Percentiles rank a stretch among this genome's conserved stretches.
Evolutionary conservation across 768 basidiomycete species (phyloP).

Genomic region (Leccinum arenicola): DNA sequence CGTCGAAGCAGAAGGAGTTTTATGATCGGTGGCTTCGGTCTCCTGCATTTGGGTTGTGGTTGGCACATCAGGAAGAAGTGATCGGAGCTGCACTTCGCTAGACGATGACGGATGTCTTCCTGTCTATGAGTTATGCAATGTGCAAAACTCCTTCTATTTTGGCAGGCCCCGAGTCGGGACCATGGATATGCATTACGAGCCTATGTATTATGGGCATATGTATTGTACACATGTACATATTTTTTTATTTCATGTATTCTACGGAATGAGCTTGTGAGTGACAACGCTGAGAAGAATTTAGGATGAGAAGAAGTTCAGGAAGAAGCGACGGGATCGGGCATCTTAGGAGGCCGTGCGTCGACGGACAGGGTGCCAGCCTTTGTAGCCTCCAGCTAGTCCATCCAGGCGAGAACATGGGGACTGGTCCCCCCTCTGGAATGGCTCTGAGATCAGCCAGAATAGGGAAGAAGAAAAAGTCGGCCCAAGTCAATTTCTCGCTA

Average conservation of each 20-base stretch:
- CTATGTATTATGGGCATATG: neutral
- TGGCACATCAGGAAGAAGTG: conserved; percentile 72
- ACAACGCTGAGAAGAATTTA: neutral
- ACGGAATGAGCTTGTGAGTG: neutral
- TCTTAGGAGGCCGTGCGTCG: conserved; percentile 23
- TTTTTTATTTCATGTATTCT: no score
- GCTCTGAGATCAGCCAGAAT: conserved; percentile 29
- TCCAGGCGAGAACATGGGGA: conserved; percentile 21
- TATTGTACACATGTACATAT: neutral
- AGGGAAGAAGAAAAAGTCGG: conserved; percentile 32
- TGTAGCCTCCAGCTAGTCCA: conserved; percentile 24
- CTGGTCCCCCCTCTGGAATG: conserved; percentile 22
- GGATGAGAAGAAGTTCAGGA: neutral
- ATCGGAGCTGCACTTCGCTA: conserved; percentile 42
- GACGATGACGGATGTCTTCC: neutral
- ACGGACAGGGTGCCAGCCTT: conserved; percentile 21
- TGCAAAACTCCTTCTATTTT: neutral
- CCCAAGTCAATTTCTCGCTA: conserved; percentile 27
- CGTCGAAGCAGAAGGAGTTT: conserved; percentile 63
- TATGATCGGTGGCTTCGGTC: conserved; percentile 76
- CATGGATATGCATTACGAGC: neutral
- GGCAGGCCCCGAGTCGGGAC: neutral
- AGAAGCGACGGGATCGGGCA: neutral
- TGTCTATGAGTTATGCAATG: neutral
- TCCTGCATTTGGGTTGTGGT: conserved; percentile 77